Evolutionary conservation across 306 rosid species (phyloP), one percentile per base, ranked within the genome.

Genomic region (Delonix regia): DNA sequence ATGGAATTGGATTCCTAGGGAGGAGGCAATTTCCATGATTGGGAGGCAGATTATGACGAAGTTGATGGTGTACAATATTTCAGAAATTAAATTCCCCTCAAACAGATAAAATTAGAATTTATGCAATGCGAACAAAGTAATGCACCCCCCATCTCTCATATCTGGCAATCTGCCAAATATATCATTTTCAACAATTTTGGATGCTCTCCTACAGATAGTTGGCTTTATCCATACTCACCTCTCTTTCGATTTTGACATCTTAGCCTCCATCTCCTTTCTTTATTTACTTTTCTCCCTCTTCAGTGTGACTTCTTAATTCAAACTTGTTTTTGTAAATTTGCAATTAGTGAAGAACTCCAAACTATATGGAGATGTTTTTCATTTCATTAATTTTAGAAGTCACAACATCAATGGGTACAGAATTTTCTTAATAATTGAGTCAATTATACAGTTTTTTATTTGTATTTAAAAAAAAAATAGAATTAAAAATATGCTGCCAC

Each of bases 121-220:
- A 73, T 78, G 82, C 63, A 38, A 19, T 34, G 39, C 51, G 62
- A 56, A 65, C 48, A 65, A 16, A 67, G 18, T 52, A 21, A 52
- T 56, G 39, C n/a, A 69, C 5, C 19, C 45, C 28, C 25, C 63
- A 42, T 25, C 24, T 30, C 3, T 34, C 0, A 28, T 24, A 30
- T 33, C 5, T 56, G n/a, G 52, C 70, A 24, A 73, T 57, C 56
- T 41, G 77, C 74, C 69, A 62, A 62, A 83, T 51, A 19, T 34
- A 53, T 70, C 72, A 44, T 16, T 69, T 14, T 83, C 66, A 52
- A 34, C 9, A 15, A 69, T 62, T 79, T 69, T 62, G 19, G 49
- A 79, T 55, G 39, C 38, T 74, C 73, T 38, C 28, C 75, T 64
- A 44, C 21, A 62, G 34, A 45, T 79, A 8, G 57, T 62, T 76